Conservation (phyloP, 257 asterid genomes). For the Echites panduratus region DNA sequence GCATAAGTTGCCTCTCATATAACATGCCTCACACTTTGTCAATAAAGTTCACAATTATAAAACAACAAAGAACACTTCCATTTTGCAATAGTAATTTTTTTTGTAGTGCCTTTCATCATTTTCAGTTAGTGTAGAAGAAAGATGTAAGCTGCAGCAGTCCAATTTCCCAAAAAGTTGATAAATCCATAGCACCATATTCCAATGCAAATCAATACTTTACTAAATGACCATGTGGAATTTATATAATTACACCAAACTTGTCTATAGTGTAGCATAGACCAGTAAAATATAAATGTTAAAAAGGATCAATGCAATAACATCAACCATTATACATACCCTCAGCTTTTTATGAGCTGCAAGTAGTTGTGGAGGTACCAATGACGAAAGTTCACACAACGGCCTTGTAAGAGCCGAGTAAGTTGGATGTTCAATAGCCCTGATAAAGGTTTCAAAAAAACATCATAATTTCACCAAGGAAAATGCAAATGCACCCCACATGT, state of each 20-base stretch:
- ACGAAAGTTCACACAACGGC: slow-evolving; percentile 94
- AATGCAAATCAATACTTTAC: not conserved
- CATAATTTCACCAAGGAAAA: slow-evolving; percentile 18
- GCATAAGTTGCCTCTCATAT: not conserved
- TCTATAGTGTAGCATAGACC: not conserved
- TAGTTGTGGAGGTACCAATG: slow-evolving; percentile 87
- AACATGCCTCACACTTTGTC: not conserved
- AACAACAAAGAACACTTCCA: not conserved
- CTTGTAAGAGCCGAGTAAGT: slow-evolving; percentile 96
- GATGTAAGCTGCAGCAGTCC: not conserved
- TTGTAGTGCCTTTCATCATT: not conserved
- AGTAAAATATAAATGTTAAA: not conserved
- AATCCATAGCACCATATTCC: not conserved
- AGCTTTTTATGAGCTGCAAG: slow-evolving; percentile 97
- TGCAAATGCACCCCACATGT: not conserved
- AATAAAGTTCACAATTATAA: not conserved
- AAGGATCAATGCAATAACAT: not conserved
- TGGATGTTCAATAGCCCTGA: slow-evolving; percentile 99
- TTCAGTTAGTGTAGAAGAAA: not conserved
- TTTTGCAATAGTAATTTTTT: not conserved
- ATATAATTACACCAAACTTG: not conserved
- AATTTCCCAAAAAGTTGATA: not conserved
- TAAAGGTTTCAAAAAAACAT: slow-evolving; percentile 26
- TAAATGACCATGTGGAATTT: not conserved
- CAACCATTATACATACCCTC: slow-evolving; percentile 49